Base-by-base conservation (phyloP, 2,329 filamentous ascomycete species). In the Sclerotinia glacialis region DNA sequence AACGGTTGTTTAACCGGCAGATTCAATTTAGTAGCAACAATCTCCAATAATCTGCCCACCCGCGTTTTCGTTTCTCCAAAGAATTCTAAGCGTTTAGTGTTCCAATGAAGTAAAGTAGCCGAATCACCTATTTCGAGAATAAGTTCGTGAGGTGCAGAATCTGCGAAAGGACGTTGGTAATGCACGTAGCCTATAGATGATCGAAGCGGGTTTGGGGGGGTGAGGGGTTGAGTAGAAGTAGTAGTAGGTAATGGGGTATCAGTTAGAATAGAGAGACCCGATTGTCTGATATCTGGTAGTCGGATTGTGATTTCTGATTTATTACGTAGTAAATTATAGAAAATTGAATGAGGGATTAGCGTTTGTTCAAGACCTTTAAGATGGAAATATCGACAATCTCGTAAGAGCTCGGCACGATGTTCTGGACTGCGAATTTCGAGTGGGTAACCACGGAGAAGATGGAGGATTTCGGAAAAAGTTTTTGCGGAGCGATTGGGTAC, bases 311-410 rank as follows among this genome's bases (percentile, higher is more conserved):
- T 96, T 78, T 98, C 93, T 4, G 86, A 82, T 59, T 85, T 85
- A 21, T 83, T 80, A 2, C 89, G 84, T 21, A 84, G 79, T 46
- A 90, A 84, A 74, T 97, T 97, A 78, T 87, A 93, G 62, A 83
- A 86, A 68, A 94, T 89, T 37, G 86, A 78, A 77, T 93, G 90
- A 0, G 90, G 86, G 53, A 97, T 89, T 14, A 98, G 82, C 70
- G 87, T 88, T 78, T 98, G 94, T 79, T 98, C 94, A 0, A 97
- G 80, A 0, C 92, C 93, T 75, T 93, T 94, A 72, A 98, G 88
- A 76, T 97, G 92, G 77, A 94, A 97, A 77, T 97, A 98, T 63
- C 91, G 88, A 69, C 92, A 95, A 77, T 98, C 94, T 50, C 91
- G 85, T 1, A 98, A 80, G 4, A 98, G 83, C 67, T 90, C 86